Percentiles rank a stretch among this genome's conserved stretches.
Evolutionary conservation across 306 rosid genomes (phyloP).

Genomic region (Glycine latifolia): DNA sequence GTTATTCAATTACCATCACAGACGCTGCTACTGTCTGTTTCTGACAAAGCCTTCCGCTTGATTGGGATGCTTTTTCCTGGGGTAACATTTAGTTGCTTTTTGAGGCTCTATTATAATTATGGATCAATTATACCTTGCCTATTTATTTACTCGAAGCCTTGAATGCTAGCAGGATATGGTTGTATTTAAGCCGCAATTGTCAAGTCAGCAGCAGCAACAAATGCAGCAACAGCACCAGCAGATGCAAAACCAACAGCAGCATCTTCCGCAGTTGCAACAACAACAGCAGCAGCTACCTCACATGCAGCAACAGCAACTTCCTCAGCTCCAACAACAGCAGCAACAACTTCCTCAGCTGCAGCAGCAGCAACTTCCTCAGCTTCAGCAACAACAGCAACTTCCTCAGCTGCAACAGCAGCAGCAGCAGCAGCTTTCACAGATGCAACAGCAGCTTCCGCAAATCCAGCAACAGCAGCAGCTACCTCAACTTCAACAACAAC

Average conservation of each 20-base stretch:
- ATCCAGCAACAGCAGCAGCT: constrained; percentile 55
- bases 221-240: constrained; percentile 64
- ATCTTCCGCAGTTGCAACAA: constrained; percentile 58
- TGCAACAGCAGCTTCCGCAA: constrained; percentile 51
- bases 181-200: constrained; percentile 87
- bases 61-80: constrained; percentile 99
- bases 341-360: constrained; percentile 43
- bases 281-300: constrained; percentile 53
- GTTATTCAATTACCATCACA: constrained; percentile 96
- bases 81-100: constrained; percentile 54
- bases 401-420: constrained; percentile 49
- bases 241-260: constrained; percentile 57
- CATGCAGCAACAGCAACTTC: constrained; percentile 54
- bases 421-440: constrained; percentile 51
- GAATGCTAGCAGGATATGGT: constrained; percentile 86
- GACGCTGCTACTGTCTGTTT: constrained; percentile 90
- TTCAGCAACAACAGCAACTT: constrained; percentile 50
- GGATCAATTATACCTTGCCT: constrained; percentile 22
- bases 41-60: constrained; percentile 94
- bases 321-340: constrained; percentile 51
- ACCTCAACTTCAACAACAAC: constrained; percentile 55
- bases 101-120: constrained; percentile 31
- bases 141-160: constrained; percentile 46
- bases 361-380: constrained; percentile 50
- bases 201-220: constrained; percentile 80